phyloP scores from a whole-genome alignment of 805 yeast genomes.

The Lachancea lanzarotensis region DNA sequence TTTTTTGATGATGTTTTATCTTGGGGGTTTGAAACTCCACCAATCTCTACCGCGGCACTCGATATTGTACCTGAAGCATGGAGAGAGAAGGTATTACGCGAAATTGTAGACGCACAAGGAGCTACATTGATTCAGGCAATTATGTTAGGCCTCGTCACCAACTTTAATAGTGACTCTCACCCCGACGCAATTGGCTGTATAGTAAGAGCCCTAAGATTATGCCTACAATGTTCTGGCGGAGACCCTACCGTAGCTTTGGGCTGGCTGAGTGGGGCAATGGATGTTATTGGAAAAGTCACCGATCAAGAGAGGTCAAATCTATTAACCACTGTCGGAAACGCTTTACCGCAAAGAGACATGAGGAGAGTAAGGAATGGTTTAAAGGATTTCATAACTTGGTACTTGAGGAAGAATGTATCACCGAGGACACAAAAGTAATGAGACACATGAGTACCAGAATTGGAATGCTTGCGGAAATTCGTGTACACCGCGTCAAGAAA shows the following conservation, averaged over 20 bases:
- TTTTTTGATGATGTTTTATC: constrained; percentile 74
- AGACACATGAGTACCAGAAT: too few relatives aligned
- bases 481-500: background rate
- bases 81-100: constrained; percentile 40
- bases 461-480: too few relatives aligned
- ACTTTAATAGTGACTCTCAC: constrained; percentile 62
- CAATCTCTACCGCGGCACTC: constrained; percentile 56
- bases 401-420: constrained; percentile 64
- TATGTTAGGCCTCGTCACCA: constrained; percentile 60
- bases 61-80: constrained; percentile 51
- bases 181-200: constrained; percentile 72
- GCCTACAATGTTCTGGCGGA: constrained; percentile 38
- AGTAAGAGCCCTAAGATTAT: constrained; percentile 53
- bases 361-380: constrained; percentile 66
- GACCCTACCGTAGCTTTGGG: constrained; percentile 33
- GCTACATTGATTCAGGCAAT: constrained; percentile 44
- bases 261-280: constrained; percentile 58
- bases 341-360: constrained; percentile 61
- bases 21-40: constrained; percentile 80
- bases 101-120: constrained; percentile 49
- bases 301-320: constrained; percentile 63
- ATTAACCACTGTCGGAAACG: constrained; percentile 47
- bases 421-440: constrained; percentile 32
- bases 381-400: constrained; percentile 78
- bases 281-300: constrained; percentile 52